phyloP scores from a whole-genome alignment of 1,284 basidiomycete genomes.

The Trichosporon faecale region DNA sequence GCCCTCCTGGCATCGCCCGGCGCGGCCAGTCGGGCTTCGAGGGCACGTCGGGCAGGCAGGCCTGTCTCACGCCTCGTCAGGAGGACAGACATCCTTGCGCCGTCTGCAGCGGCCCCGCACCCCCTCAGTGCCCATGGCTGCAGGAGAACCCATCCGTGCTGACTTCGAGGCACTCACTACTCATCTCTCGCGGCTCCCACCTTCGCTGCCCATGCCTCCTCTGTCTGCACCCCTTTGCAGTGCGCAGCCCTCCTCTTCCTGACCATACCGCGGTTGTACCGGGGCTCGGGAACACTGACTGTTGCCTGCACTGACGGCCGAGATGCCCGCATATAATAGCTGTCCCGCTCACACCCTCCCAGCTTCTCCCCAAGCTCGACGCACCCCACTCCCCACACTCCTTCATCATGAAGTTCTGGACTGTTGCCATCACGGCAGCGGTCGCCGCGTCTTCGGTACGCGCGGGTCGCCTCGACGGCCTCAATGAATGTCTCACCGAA shows the following conservation, averaged over 20 bases:
- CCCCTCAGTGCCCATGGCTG: neutral
- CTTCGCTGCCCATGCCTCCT: neutral
- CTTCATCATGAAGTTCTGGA: conserved; percentile 9
- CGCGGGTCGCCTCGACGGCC: neutral
- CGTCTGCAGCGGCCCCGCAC: neutral
- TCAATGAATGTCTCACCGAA: conserved; percentile 6
- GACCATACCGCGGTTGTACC: neutral
- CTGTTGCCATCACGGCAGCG: conserved; percentile 1
- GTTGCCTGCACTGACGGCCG: neutral
- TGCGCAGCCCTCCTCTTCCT: neutral
- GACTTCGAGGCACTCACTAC: neutral
- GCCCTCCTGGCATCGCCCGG: neutral
- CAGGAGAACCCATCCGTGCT: neutral
- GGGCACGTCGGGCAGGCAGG: neutral
- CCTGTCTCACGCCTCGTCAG: neutral
- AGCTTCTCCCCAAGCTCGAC: neutral
- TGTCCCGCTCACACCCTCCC: neutral
- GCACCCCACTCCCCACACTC: conserved; percentile 2
- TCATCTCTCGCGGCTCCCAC: neutral
- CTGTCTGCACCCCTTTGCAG: neutral
- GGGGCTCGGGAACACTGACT: neutral
- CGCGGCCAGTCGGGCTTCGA: neutral
- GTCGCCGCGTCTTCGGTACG: conserved; percentile 1
- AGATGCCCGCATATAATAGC: neutral
- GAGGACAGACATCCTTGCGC: neutral